Percentiles rank a stretch among this genome's conserved stretches.
phyloP scores from a whole-genome alignment of 2,329 filamentous ascomycete genomes.

The Beauveria sp. region DNA sequence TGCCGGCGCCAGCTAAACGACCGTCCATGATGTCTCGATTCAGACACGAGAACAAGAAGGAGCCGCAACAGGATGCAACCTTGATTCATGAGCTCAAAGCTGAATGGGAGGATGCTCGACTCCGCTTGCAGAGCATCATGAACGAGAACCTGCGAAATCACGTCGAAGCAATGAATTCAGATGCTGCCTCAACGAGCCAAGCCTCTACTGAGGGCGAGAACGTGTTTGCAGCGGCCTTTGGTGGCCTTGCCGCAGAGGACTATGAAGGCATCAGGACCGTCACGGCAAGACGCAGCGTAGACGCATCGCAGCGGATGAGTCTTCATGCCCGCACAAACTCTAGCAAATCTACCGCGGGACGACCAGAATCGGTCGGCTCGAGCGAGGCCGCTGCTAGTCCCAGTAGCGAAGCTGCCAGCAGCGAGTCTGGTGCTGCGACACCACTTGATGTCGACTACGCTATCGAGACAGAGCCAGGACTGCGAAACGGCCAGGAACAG shows the following conservation, averaged over 20 bases:
- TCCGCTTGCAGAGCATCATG: constrained; percentile 26
- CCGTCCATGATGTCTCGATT: constrained; percentile 29
- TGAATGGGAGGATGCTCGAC: constrained; percentile 31
- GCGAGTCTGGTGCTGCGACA: constrained; percentile 28
- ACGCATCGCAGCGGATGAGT: constrained; percentile 11
- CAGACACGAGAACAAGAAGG: constrained; percentile 22
- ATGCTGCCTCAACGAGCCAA: constrained; percentile 17
- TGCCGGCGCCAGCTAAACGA: constrained; percentile 21
- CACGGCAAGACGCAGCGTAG: neutral
- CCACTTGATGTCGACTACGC: constrained; percentile 27
- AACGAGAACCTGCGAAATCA: constrained; percentile 27
- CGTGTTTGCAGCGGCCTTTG: constrained; percentile 26
- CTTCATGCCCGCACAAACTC: constrained; percentile 12
- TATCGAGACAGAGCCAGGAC: neutral
- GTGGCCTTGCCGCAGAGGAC: constrained; percentile 28
- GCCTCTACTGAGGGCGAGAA: constrained; percentile 17
- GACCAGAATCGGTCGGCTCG: constrained; percentile 26
- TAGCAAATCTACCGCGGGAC: constrained; percentile 15
- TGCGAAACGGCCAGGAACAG: neutral
- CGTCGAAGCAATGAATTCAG: constrained; percentile 14
- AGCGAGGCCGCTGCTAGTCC: constrained; percentile 30
- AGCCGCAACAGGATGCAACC: constrained; percentile 22
- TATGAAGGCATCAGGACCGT: constrained; percentile 21
- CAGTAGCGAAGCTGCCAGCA: constrained; percentile 28
- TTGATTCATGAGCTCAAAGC: constrained; percentile 30